These are phyloP conservation scores for Wickerhamiella domercqiae DNA, from an alignment of 805 yeast genomes.

Conservation along the genomic window DNA sequence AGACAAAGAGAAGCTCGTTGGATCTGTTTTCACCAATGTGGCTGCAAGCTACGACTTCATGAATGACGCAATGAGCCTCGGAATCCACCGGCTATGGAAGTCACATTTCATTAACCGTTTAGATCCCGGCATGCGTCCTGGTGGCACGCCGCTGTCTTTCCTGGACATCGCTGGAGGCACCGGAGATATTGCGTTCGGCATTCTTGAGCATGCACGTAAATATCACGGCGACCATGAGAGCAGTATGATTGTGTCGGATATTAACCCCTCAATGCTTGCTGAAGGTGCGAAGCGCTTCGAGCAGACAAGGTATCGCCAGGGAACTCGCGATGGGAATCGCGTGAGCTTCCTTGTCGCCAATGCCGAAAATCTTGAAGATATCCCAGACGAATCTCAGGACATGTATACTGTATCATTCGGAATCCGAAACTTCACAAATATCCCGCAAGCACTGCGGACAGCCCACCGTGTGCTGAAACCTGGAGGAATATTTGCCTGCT, in stretches of 20 bases:
- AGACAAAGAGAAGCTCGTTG: constrained; percentile 58
- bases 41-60: constrained; percentile 88
- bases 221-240: constrained; percentile 60
- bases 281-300: constrained; percentile 74
- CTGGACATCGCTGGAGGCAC: constrained; percentile 98
- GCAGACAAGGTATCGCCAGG: constrained; percentile 23
- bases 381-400: constrained; percentile 79
- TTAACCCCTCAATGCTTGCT: constrained; percentile 86
- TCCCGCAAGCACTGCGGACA: constrained; percentile 86
- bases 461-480: constrained; percentile 87
- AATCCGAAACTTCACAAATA: constrained; percentile 86
- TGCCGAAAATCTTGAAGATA: constrained; percentile 75
- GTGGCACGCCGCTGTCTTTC: constrained; percentile 66
- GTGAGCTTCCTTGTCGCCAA: constrained; percentile 77
- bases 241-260: constrained; percentile 84
- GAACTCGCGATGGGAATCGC: constrained; percentile 48
- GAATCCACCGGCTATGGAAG: constrained; percentile 92
- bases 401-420: constrained; percentile 95
- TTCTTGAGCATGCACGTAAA: constrained; percentile 75
- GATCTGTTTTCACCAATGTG: constrained; percentile 83
- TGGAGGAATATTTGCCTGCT: constrained; percentile 94
- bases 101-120: constrained; percentile 71
- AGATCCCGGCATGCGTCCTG: constrained; percentile 90
- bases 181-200: constrained; percentile 94
- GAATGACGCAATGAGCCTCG: constrained; percentile 97